Evolutionary conservation across 768 basidiomycete genomes (phyloP).

Genomic region (Mycena albidolilacea): DNA sequence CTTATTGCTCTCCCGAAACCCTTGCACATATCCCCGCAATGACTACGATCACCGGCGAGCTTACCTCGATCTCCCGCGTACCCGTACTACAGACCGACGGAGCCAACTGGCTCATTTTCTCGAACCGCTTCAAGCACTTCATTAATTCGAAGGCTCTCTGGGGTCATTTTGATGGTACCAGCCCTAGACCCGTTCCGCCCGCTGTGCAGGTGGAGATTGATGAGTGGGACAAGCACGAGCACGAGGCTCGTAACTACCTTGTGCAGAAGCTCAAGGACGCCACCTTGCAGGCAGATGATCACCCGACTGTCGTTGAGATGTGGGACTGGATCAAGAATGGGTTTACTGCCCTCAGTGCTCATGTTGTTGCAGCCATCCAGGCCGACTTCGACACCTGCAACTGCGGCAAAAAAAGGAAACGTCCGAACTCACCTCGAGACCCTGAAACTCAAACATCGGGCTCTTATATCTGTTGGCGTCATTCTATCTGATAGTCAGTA

Average conservation of each 20-base stretch:
- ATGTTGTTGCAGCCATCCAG: conserved; percentile 27
- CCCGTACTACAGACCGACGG: conserved; percentile 51
- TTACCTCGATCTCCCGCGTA: conserved; percentile 44
- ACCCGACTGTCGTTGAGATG: conserved; percentile 45
- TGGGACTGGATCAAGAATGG: conserved; percentile 51
- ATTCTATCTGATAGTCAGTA: conserved; percentile 16
- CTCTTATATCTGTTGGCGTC: conserved; percentile 23
- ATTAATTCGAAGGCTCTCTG: conserved; percentile 49
- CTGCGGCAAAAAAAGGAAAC: conserved; percentile 35
- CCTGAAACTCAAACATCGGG: conserved; percentile 4
- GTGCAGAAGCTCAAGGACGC: conserved; percentile 52
- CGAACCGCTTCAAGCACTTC: conserved; percentile 45
- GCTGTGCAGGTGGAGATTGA: conserved; percentile 31
- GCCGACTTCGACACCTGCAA: conserved; percentile 31
- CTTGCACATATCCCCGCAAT: conserved; percentile 15
- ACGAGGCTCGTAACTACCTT: conserved; percentile 47
- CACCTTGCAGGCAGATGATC: conserved; percentile 42
- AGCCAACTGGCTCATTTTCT: conserved; percentile 52
- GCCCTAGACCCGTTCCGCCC: conserved; percentile 29
- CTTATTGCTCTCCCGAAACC: background rate
- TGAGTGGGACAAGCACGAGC: conserved; percentile 54
- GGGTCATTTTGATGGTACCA: conserved; percentile 49
- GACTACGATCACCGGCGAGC: conserved; percentile 40
- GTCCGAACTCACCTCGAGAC: conserved; percentile 12
- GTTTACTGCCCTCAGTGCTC: conserved; percentile 42